Percentiles rank a stretch among this genome's conserved stretches.
Conservation (phyloP, 306 rosid genomes). For the Leucaena leucocephala region DNA sequence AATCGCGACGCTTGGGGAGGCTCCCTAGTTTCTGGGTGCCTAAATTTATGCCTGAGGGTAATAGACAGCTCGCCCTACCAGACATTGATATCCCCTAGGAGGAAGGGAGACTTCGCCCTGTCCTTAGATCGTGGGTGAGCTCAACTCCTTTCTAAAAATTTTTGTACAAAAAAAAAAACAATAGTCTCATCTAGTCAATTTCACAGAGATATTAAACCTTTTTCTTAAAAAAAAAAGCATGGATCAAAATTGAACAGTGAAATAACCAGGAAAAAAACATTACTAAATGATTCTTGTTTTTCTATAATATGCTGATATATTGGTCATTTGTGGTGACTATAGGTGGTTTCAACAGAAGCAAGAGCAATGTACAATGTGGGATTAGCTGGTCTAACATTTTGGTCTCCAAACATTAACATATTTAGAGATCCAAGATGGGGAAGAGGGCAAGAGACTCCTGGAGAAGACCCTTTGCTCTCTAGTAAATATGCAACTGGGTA, state of each 20-base stretch:
- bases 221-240: not conserved
- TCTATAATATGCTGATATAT: not conserved
- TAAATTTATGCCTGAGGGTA: no score
- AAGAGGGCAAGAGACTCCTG: constrained; percentile 95
- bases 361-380: constrained; percentile 69
- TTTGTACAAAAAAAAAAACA: no score
- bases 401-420: constrained; percentile 98
- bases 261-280: not conserved
- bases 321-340: not conserved
- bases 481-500: constrained; percentile 81
- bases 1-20: no score
- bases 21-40: no score
- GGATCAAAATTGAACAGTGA: not conserved
- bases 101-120: no score
- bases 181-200: not conserved
- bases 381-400: constrained; percentile 60
- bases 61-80: no score
- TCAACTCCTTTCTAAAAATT: no score
- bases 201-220: not conserved
- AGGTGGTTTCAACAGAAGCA: constrained; percentile 65
- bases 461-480: constrained; percentile 86
- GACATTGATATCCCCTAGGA: no score
- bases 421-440: constrained; percentile 99
- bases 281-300: not conserved
- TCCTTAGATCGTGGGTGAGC: no score